Conservation (phyloP, 1,284 basidiomycete genomes). For the Uromyces viciae-fabae region DNA sequence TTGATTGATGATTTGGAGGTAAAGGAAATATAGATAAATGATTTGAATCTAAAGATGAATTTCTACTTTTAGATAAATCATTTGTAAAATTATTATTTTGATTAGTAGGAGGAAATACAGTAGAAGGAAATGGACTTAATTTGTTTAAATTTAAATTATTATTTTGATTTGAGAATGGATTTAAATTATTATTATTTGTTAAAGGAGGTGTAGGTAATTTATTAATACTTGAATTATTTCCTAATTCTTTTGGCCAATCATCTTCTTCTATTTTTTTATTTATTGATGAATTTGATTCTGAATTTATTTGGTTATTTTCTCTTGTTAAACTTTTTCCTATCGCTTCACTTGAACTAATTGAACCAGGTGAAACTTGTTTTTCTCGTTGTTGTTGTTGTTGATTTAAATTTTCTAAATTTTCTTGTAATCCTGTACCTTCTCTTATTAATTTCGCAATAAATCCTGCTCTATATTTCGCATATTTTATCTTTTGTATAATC, state of each 20-base stretch:
- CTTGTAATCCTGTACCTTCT: conserved; percentile 66
- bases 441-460: conserved; percentile 82
- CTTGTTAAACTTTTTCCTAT: too few relatives aligned
- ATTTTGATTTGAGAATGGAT: too few relatives aligned
- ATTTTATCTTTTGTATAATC: conserved; percentile 74
- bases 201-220: conserved; percentile 41
- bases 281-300: conserved; percentile 48
- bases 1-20: too few relatives aligned
- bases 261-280: conserved; percentile 42
- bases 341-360: too few relatives aligned
- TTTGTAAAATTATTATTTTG: conserved; percentile 7
- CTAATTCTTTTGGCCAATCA: conserved; percentile 29
- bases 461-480: conserved; percentile 87
- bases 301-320: too few relatives aligned
- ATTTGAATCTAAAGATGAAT: conserved; percentile 9
- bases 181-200: too few relatives aligned
- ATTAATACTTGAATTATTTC: background rate
- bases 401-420: too few relatives aligned
- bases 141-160: too few relatives aligned
- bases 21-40: too few relatives aligned
- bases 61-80: background rate
- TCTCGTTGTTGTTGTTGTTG: too few relatives aligned
- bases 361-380: too few relatives aligned
- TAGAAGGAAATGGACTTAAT: conserved; percentile 23
- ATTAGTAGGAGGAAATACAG: conserved; percentile 8